Conservation (phyloP, 2,329 filamentous ascomycete genomes). For the Coleophoma crateriformis region DNA sequence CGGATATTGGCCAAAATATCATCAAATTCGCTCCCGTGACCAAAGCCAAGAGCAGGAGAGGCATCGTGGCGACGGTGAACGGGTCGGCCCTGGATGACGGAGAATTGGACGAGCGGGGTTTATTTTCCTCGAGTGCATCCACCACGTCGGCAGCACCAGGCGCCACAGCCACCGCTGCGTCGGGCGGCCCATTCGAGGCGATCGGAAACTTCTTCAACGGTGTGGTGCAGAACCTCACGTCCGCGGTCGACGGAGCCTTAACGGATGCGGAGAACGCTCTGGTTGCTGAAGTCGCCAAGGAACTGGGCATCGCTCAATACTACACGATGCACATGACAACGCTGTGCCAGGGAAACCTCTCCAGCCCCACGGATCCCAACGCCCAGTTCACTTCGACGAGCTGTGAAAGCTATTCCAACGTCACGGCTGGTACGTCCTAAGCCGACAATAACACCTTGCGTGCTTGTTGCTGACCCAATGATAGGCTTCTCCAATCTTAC, state of each 20-base stretch:
- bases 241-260: neutral
- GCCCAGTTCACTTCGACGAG: neutral
- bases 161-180: neutral
- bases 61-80: too few species aligned
- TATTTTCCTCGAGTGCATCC: neutral
- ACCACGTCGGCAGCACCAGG: neutral
- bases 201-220: neutral
- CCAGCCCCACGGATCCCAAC: neutral
- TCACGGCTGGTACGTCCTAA: neutral
- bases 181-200: neutral
- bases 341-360: neutral
- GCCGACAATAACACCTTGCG: neutral
- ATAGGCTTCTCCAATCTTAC: neutral
- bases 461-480: neutral
- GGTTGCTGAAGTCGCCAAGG: neutral
- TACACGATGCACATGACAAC: neutral
- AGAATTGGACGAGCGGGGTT: neutral
- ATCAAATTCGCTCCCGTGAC: neutral
- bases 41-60: too few species aligned
- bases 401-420: neutral
- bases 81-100: too few species aligned
- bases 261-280: neutral
- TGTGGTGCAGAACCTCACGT: neutral
- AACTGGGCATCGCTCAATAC: neutral
- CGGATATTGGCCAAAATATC: neutral